Base-by-base conservation (phyloP, 2,329 filamentous ascomycete genomes). In the Setomelanomma holmii region DNA sequence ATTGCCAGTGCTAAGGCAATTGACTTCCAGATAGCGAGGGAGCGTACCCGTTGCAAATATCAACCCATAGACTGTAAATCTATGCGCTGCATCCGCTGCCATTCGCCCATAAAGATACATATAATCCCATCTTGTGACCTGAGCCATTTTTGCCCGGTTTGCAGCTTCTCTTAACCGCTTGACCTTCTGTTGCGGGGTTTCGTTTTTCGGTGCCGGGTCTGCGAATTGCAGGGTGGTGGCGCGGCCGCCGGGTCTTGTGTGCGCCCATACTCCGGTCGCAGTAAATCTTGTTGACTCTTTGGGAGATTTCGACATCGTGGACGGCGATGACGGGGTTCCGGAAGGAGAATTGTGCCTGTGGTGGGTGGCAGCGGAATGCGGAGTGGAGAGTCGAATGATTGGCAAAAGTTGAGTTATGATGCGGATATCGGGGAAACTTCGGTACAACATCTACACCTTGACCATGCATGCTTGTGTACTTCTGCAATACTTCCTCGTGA, bases 211-310 rank as follows among this genome's bases (percentile, higher is more conserved):
- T 47, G 78, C 75, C 40, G 76, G 70, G 40, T 74, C 68, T 17
- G 72, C 67, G 53, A 74, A 72, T 50, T 71, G 68, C 55, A 79
- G 74, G 34, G 71, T 73, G 24, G 77, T 74, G 34, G 72, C 68
- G 46, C 74, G 66, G 22, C 76, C 73, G 49, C 72, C 74, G 36
- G 81, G 75, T 72, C 89, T 89, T 61, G 86, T 85, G 60, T 83
- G 82, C 64, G 89, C 89, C 76, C 91, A 89, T 30, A 86, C 86
- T 55, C 82, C 85, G 16, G 86, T 89, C 21, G 86, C 79, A 14
- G 87, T 90, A 76, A 90, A 95, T 71, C 89, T 87, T 67, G 90
- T 95, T 62, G 90, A 90, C 74, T 93, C 90, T 66, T 85, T 85
- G 72, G 89, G 87, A 77, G 86, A 90, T 71, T 89, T 87, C 55